phyloP scores from a whole-genome alignment of 805 yeast species.

The Vanderwaltozyma verrucispora region DNA sequence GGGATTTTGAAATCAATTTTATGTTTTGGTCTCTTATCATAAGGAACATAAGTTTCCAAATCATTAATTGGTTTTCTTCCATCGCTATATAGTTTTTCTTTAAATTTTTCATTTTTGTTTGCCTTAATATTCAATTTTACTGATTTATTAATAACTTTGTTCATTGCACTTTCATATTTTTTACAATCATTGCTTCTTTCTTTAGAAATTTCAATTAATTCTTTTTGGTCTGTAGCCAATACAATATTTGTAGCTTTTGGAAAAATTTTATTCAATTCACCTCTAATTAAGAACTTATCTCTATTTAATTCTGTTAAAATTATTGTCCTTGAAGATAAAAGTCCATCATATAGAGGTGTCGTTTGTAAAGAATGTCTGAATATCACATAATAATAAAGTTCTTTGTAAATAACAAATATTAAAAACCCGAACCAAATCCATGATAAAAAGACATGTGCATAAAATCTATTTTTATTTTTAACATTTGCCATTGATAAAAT shows the following conservation, averaged over 20 bases:
- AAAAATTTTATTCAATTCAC: slow-evolving; percentile 45
- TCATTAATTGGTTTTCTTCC: slow-evolving; percentile 47
- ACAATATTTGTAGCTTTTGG: slow-evolving; percentile 50
- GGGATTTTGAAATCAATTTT: slow-evolving; percentile 39
- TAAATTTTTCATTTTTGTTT: slow-evolving; percentile 42
- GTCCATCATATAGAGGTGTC: slow-evolving; percentile 60
- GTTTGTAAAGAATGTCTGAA: slow-evolving; percentile 67
- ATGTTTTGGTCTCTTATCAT: slow-evolving; percentile 78
- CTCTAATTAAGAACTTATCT: slow-evolving; percentile 36
- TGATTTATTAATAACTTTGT: slow-evolving; percentile 49
- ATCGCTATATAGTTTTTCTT: slow-evolving; percentile 19
- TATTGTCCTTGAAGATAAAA: slow-evolving; percentile 61
- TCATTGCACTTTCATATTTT: slow-evolving; percentile 59
- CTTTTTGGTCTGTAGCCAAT: slow-evolving; percentile 53
- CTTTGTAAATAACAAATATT: slow-evolving; percentile 59
- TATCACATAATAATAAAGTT: slow-evolving; percentile 57
- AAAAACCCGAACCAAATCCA: slow-evolving; percentile 65
- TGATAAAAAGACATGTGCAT: slow-evolving; percentile 66
- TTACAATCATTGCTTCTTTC: slow-evolving; percentile 52
- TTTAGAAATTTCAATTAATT: slow-evolving; percentile 44
- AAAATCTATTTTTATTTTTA: slow-evolving; percentile 49
- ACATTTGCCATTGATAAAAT: slow-evolving; percentile 55
- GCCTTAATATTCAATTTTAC: slow-evolving; percentile 45
- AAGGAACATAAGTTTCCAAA: slow-evolving; percentile 49
- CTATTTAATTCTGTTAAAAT: slow-evolving; percentile 60